Evolutionary conservation across 208 protist genomes (phyloP), one percentile per base, ranked within the genome.

Genomic region (Tritrichomonas musculus): DNA sequence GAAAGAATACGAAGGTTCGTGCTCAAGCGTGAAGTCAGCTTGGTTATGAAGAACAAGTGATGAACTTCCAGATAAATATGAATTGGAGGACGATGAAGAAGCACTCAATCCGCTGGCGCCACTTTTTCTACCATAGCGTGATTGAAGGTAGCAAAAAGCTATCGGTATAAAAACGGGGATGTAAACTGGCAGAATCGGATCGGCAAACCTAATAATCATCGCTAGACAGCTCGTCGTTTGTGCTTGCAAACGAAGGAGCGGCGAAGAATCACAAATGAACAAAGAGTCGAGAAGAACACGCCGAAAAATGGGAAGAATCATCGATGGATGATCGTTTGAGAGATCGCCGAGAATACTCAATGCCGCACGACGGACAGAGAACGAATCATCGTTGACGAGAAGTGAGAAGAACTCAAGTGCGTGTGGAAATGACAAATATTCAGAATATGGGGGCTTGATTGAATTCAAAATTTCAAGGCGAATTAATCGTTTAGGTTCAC

Each of bases 151-250:
- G 1, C 14, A 50, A 20, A 82, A 47, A 4, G 73, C 73, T 30
- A 82, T 82, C 27, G 73, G 73, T 50, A 82, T 82, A 50, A 82
- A 82, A 53, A 39, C 73, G 11, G 73, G 73, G n/a, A 82, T 82
- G 25, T 82, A 82, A 50, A 82, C 41, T 11, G 73, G 73, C 30
- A 82, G 17, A 82, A 82, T 82, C 30, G 73, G 73, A 27, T 82
- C 41, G 73, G 33, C 33, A 53, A 39, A 30, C 50, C 50, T 44
- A n/a, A 82, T 82, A 50, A 82, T 82, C 33, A 82, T 82, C 0
- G 73, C 14, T 17, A 82, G 49, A 50, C 73, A 82, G 8, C 73
- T 44, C 11, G 73, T 82, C 50, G 73, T 82, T 30, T 82, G 73
- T 82, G 73, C 73, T 50, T 82, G 73, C 1, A 82, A 50, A 47